phyloP scores from a whole-genome alignment of 2,329 filamentous ascomycete genomes.

The Neopestalotiopsis clavispora region DNA sequence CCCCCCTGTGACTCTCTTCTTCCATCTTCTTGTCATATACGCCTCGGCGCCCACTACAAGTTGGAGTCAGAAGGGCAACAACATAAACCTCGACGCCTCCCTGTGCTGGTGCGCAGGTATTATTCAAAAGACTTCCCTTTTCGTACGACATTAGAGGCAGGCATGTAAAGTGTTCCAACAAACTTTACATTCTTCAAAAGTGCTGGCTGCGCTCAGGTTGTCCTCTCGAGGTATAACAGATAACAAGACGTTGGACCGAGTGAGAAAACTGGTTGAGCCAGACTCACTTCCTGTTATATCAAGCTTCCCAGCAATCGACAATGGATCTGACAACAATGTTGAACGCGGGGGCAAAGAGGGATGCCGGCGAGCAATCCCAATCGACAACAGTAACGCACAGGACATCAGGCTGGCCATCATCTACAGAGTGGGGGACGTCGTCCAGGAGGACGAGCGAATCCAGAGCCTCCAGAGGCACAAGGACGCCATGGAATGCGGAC shows the following conservation, averaged over 20 bases:
- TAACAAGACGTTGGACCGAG: background rate
- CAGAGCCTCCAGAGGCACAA: conserved; percentile 36
- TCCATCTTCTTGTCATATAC: background rate
- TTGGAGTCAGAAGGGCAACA: background rate
- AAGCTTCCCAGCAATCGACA: background rate
- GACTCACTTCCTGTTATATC: background rate
- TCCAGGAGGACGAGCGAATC: conserved; percentile 34
- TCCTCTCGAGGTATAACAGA: background rate
- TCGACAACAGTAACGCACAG: conserved; percentile 29
- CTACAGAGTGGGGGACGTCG: conserved; percentile 25
- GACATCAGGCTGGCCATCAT: conserved; percentile 28
- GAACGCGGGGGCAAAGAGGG: conserved; percentile 38
- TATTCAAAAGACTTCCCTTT: background rate
- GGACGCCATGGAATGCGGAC: conserved; percentile 57
- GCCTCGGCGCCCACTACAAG: background rate
- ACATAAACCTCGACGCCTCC: background rate
- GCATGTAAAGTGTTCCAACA: background rate
- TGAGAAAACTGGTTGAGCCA: background rate
- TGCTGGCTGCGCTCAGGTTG: background rate
- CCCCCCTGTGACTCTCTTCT: background rate
- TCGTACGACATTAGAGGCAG: background rate
- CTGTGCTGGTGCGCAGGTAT: conserved; percentile 14
- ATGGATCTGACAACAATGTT: conserved; percentile 50
- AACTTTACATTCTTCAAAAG: background rate
- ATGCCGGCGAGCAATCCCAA: conserved; percentile 22